Conservation (phyloP, 2,329 filamentous ascomycete genomes). For the Penicillium polonicum region DNA sequence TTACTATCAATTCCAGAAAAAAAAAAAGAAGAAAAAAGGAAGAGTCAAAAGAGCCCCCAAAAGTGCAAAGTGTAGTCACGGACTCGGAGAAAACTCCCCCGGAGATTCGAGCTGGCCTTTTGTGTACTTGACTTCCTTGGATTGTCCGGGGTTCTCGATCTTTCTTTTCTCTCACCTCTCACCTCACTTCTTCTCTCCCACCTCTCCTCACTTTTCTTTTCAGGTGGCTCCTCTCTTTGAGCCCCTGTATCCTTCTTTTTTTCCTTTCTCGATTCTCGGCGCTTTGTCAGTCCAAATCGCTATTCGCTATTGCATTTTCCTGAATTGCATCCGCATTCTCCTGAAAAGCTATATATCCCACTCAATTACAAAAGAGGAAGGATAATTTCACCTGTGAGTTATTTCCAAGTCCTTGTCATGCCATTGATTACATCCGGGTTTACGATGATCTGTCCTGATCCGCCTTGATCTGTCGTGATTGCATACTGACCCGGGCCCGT, state of each 20-base stretch:
- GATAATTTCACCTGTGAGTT: slow-evolving; percentile 10
- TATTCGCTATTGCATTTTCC: slow-evolving; percentile 9
- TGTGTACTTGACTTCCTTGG: slow-evolving; percentile 14
- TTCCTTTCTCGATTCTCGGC: slow-evolving; percentile 21
- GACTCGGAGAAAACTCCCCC: slow-evolving; percentile 28
- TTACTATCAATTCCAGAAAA: not conserved
- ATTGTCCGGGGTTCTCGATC: slow-evolving; percentile 24
- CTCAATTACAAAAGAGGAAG: slow-evolving; percentile 1
- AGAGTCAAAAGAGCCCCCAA: not conserved
- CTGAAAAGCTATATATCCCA: slow-evolving; percentile 8
- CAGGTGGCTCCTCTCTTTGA: slow-evolving; percentile 16
- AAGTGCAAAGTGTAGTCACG: slow-evolving; percentile 7
- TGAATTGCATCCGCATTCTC: slow-evolving; percentile 7
- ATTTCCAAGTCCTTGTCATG: not conserved
- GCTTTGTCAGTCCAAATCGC: slow-evolving; percentile 8
- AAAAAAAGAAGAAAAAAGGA: not conserved
- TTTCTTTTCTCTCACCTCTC: slow-evolving; percentile 12
- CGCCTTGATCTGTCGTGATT: not conserved
- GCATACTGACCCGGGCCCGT: slow-evolving; percentile 17
- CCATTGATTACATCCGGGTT: not conserved
- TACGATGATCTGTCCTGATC: not conserved
- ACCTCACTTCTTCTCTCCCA: slow-evolving; percentile 20
- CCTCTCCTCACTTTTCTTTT: slow-evolving; percentile 16
- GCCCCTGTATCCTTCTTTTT: slow-evolving; percentile 21
- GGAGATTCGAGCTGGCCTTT: slow-evolving; percentile 30